These are phyloP conservation scores for Podila clonocystis DNA, from an alignment of 192 early-diverging fungal species.

Conservation along the genomic window DNA sequence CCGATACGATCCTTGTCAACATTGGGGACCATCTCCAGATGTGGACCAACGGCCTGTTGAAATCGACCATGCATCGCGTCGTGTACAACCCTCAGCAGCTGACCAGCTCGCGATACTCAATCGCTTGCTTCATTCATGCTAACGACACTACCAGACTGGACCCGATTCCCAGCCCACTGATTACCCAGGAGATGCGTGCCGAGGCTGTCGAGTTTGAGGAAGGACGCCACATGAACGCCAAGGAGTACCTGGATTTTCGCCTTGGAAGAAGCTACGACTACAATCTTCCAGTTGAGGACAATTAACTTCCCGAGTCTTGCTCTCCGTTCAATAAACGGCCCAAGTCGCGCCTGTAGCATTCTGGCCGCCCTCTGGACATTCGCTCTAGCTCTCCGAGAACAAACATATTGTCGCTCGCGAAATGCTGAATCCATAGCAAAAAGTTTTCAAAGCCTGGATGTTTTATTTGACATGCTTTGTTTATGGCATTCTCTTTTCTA, in stretches of 20 bases:
- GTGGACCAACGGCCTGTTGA: constrained; percentile 70
- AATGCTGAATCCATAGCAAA: too few relatives aligned
- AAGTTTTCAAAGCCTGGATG: too few relatives aligned
- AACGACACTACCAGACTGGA: constrained; percentile 57
- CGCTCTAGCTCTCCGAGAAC: too few relatives aligned
- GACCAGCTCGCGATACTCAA: constrained; percentile 64
- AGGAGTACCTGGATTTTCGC: constrained; percentile 57
- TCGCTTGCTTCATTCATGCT: constrained; percentile 71
- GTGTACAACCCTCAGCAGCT: constrained; percentile 61
- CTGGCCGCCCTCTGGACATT: too few relatives aligned
- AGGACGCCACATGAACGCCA: constrained; percentile 57
- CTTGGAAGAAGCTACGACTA: constrained; percentile 51
- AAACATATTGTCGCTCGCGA: too few relatives aligned
- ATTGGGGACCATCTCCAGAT: constrained; percentile 69
- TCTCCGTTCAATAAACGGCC: too few relatives aligned
- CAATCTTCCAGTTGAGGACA: not conserved
- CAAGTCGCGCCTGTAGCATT: too few relatives aligned
- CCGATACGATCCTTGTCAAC: constrained; percentile 66
- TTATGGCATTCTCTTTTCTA: not conserved
- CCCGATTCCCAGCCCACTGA: constrained; percentile 54
- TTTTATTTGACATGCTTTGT: not conserved
- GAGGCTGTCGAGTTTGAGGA: constrained; percentile 48
- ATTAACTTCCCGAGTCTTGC: too few relatives aligned
- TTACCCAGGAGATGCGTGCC: constrained; percentile 29
- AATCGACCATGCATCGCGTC: constrained; percentile 73